phyloP scores from a whole-genome alignment of 202 grass and related monocot species.

The Sporobolus alterniflorus region DNA sequence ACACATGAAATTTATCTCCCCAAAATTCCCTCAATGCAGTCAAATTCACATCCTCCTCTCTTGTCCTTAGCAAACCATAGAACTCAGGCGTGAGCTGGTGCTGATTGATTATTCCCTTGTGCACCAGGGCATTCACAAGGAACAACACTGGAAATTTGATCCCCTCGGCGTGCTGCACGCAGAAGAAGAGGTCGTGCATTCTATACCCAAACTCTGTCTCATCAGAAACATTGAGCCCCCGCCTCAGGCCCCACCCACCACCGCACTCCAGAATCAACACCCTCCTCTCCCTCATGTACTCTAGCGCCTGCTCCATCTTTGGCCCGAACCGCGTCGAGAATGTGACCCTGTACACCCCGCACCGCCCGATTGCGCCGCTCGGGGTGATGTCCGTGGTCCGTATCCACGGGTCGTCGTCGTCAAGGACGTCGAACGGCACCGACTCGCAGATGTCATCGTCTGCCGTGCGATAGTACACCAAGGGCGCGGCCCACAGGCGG shows the following conservation, averaged over 20 bases:
- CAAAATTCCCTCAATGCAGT: slow-evolving; percentile 68
- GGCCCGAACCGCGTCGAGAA: slow-evolving; percentile 53
- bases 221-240: slow-evolving; percentile 37
- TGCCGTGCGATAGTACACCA: slow-evolving; percentile 70
- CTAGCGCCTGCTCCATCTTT: slow-evolving; percentile 58
- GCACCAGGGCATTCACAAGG: slow-evolving; percentile 73
- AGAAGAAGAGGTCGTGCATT: slow-evolving; percentile 71
- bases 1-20: slow-evolving; percentile 60
- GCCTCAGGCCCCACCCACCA: slow-evolving; percentile 8
- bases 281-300: slow-evolving; percentile 65
- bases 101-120: slow-evolving; percentile 80
- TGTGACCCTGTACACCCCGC: slow-evolving; percentile 60
- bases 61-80: slow-evolving; percentile 47
- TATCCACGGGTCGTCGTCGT: slow-evolving; percentile 94
- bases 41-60: slow-evolving; percentile 55
- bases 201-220: slow-evolving; percentile 60
- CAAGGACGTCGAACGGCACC: slow-evolving; percentile 66
- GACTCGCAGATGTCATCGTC: slow-evolving; percentile 80
- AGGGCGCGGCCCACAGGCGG: slow-evolving; percentile 42
- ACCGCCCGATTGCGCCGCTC: slow-evolving; percentile 62
- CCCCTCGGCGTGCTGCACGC: slow-evolving; percentile 47
- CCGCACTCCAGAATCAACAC: slow-evolving; percentile 22
- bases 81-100: slow-evolving; percentile 84
- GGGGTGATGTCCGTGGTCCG: slow-evolving; percentile 78
- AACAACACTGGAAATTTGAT: slow-evolving; percentile 70